Evolutionary conservation across 768 basidiomycete genomes (phyloP).

Genomic region (Suillus weaverae): DNA sequence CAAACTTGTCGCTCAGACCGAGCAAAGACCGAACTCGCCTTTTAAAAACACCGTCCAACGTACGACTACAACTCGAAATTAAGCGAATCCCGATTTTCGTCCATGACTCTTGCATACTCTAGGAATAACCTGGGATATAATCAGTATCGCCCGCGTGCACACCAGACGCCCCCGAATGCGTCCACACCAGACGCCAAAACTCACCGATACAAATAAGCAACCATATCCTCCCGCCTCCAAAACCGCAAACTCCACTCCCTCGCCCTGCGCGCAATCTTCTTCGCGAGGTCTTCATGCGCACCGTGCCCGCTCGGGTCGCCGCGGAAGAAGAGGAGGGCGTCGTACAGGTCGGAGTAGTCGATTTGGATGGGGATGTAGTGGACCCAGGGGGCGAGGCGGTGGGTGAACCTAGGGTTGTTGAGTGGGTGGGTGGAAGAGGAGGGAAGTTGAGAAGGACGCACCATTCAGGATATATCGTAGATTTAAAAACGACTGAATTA

Average conservation of each 20-base stretch:
- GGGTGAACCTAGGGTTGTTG: slow-evolving; percentile 40
- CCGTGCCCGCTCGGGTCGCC: slow-evolving; percentile 58
- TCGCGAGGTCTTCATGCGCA: slow-evolving; percentile 57
- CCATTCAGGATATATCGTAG: slow-evolving; percentile 71
- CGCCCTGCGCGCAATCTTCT: slow-evolving; percentile 51
- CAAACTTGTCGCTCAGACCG: too few species aligned
- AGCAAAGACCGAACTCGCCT: background rate
- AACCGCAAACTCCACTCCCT: slow-evolving; percentile 50
- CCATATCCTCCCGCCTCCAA: slow-evolving; percentile 59
- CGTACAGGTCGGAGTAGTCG: slow-evolving; percentile 64
- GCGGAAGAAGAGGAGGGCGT: slow-evolving; percentile 67
- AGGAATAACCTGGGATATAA: slow-evolving; percentile 40
- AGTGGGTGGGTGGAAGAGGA: background rate
- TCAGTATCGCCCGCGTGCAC: background rate
- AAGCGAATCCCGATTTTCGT: slow-evolving; percentile 41
- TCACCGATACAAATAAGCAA: slow-evolving; percentile 55
- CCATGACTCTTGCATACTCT: slow-evolving; percentile 53
- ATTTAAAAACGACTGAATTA: slow-evolving; percentile 59
- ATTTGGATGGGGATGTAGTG: slow-evolving; percentile 66
- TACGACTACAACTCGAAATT: too few species aligned
- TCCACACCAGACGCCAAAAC: too few species aligned
- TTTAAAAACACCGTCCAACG: too few species aligned
- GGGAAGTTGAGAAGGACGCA: slow-evolving; percentile 15
- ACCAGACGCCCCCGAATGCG: too few species aligned
- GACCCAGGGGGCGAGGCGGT: slow-evolving; percentile 59